Evolutionary conservation across 1,139 yeast genomes (phyloP), one percentile per base, ranked within the genome.

Genomic region (Suhomyces terraborum): DNA sequence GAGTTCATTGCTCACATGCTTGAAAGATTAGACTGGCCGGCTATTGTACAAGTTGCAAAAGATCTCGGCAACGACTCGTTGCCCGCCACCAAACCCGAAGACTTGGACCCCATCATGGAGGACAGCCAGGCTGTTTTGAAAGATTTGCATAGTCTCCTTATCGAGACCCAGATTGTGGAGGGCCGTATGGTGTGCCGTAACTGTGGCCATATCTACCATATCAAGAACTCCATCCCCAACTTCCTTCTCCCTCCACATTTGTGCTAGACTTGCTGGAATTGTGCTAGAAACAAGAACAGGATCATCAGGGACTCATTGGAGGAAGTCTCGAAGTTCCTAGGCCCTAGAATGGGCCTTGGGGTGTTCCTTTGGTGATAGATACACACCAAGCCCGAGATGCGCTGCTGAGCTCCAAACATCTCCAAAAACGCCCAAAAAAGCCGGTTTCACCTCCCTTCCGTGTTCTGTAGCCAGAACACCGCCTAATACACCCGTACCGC

Each of bases 151-250:
- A 67, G 75, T 4, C 68, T 93, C 48, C 73, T 94, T 47, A 66
- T 93, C 38, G 96, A 91, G 48, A 91, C 97, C 1, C 89, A 84
- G 50, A 87, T 93, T 43, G 62, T 75, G 14, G 93, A 89, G 53
- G 99, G 98, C 3, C 80, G 82, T 55, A 89, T 93, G 98, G 70
- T 73, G 13, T 93, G 99, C 62, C 74, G 79, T 21, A 84, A 83
- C 64, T 93, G 99, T 62, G 82, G 80, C 1, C 98, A 93, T 61
- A 73, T 86, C 12, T 94, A 91, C 66, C 80, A 84, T 66, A 87
- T 93, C 66, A 91, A 91, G 66, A 91, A 89, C 70, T 81, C 93
- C 43, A 89, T 93, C 54, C 97, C 99, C 36, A 93, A 93, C 72
- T 87, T 93, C 64, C 71, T 93, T 47, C 76, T 93, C 40, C 98